Evolutionary conservation across 1,284 basidiomycete genomes (phyloP).

Genomic region (Sanghuangporus baumii): DNA sequence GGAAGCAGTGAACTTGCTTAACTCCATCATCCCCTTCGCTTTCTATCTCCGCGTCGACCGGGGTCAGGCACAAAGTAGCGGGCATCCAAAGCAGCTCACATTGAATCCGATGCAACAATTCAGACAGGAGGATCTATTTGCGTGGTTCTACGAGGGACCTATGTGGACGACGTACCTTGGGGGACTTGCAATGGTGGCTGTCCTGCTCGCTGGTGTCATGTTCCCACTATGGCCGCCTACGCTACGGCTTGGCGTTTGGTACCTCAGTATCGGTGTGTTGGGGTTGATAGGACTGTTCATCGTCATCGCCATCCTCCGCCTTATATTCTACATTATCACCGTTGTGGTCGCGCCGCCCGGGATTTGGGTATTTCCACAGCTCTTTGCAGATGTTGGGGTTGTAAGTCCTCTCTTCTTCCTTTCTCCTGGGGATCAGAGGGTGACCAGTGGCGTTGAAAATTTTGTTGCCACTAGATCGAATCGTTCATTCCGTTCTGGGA

Average conservation of each 20-base stretch:
- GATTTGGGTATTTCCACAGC: slow-evolving; percentile 98
- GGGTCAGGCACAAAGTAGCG: slow-evolving; percentile 51
- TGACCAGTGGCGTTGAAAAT: neutral
- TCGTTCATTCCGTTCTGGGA: slow-evolving; percentile 98
- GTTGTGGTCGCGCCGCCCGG: slow-evolving; percentile 82
- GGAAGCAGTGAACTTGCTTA: slow-evolving; percentile 70
- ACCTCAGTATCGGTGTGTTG: slow-evolving; percentile 84
- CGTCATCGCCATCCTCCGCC: slow-evolving; percentile 83
- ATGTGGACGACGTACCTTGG: slow-evolving; percentile 94
- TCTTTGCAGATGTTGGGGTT: slow-evolving; percentile 98
- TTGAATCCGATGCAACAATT: slow-evolving; percentile 85
- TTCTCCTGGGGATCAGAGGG: neutral
- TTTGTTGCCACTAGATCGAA: slow-evolving; percentile 62
- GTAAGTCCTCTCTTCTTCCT: slow-evolving; percentile 48
- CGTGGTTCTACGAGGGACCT: slow-evolving; percentile 95
- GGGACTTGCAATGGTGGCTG: slow-evolving; percentile 84
- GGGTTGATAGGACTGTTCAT: slow-evolving; percentile 91
- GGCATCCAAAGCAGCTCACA: slow-evolving; percentile 75
- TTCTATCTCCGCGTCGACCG: slow-evolving; percentile 90
- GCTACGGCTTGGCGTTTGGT: slow-evolving; percentile 96
- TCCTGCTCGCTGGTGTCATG: slow-evolving; percentile 98
- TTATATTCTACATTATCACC: slow-evolving; percentile 95
- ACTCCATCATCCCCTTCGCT: slow-evolving; percentile 74
- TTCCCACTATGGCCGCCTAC: slow-evolving; percentile 97
- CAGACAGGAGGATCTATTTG: slow-evolving; percentile 77